Evolutionary conservation across 2,329 filamentous ascomycete species (phyloP).

Genomic region (Fusarium redolens): DNA sequence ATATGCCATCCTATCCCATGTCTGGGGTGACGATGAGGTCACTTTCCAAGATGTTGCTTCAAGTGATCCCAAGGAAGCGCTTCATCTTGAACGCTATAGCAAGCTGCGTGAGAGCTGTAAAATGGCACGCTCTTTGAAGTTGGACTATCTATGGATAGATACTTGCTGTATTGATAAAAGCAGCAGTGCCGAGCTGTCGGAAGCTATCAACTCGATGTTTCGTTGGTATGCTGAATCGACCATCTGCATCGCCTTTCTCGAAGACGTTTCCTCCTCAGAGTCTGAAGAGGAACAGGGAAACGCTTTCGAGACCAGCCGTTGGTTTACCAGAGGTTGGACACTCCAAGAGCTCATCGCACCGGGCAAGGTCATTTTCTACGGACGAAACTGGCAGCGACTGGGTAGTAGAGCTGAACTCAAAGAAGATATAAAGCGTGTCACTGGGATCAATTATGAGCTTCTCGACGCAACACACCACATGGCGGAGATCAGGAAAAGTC

Average conservation of each 20-base stretch:
- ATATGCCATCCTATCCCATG: constrained; percentile 47
- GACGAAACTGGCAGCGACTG: constrained; percentile 35
- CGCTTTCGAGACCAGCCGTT: constrained; percentile 31
- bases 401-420: constrained; percentile 36
- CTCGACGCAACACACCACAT: constrained; percentile 27
- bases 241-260: constrained; percentile 44
- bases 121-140: constrained; percentile 24
- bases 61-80: neutral
- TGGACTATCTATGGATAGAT: constrained; percentile 47
- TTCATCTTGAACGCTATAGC: constrained; percentile 16
- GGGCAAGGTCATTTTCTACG: constrained; percentile 41
- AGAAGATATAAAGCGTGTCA: constrained; percentile 25
- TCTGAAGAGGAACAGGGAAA: constrained; percentile 1
- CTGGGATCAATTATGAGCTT: constrained; percentile 34
- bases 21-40: constrained; percentile 42
- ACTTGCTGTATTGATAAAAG: constrained; percentile 50
- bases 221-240: constrained; percentile 46
- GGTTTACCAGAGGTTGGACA: constrained; percentile 47
- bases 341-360: constrained; percentile 48
- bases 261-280: constrained; percentile 27
- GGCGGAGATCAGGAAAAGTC: constrained; percentile 2
- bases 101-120: constrained; percentile 41
- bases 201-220: constrained; percentile 50
- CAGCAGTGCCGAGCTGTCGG: constrained; percentile 48
- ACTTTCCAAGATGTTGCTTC: constrained; percentile 32